Evolutionary conservation across 148 eudicot species (phyloP).

Genomic region (Chenopodium berlandieri): DNA sequence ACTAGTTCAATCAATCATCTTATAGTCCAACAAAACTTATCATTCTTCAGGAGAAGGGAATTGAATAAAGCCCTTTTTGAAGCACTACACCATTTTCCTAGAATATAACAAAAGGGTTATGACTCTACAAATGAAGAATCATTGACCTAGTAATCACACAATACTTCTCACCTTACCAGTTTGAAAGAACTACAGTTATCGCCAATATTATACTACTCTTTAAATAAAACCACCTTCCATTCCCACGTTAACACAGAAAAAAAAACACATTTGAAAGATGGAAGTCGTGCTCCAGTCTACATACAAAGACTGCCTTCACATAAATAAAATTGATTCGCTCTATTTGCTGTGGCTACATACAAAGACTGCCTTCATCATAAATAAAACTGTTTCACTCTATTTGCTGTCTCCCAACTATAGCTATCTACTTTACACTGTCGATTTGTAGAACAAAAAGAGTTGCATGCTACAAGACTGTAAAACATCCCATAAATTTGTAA

Average conservation of each 20-base stretch:
- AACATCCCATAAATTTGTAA: no score
- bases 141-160: no score
- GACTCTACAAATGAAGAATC: no score
- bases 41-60: background rate
- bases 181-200: background rate
- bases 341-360: no score
- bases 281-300: background rate
- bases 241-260: background rate
- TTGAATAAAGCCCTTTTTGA: background rate
- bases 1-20: background rate
- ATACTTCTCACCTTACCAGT: background rate
- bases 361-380: no score
- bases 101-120: no score
- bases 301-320: background rate
- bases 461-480: background rate
- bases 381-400: background rate
- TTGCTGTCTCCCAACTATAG: background rate
- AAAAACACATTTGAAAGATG: background rate
- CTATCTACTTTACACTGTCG: background rate
- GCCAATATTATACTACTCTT: background rate
- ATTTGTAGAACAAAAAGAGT: background rate
- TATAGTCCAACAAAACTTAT: background rate
- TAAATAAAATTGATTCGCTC: no score
- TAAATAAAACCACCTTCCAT: background rate
- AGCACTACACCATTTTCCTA: background rate